A percentile compares a stretch with the other conserved stretches of the same genome.
Conservation (phyloP, 306 rosid genomes). For the Senna siamea region DNA sequence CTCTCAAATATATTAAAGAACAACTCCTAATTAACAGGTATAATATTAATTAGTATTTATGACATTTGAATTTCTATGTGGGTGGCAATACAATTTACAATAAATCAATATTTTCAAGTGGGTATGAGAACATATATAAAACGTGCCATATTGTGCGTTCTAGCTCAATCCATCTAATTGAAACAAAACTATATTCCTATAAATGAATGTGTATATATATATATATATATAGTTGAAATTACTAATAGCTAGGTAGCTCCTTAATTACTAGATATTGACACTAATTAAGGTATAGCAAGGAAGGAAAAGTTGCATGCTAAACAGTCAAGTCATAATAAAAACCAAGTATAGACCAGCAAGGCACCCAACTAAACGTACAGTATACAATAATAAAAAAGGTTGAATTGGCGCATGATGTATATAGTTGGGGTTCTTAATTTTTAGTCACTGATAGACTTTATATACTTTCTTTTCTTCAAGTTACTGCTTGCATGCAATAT, state of each 20-base stretch:
- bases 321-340: conserved; percentile 1
- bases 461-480: conserved; percentile 20
- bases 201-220: too few species aligned
- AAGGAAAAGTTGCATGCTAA: not conserved
- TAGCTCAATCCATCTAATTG: not conserved
- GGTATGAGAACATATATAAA: not conserved
- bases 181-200: too few species aligned
- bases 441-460: too few species aligned
- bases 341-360: not conserved
- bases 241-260: too few species aligned
- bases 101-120: not conserved
- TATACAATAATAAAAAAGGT: not conserved
- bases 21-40: too few species aligned
- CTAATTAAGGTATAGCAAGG: not conserved
- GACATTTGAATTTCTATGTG: too few species aligned
- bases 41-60: too few species aligned
- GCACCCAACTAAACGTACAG: not conserved
- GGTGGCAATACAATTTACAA: too few species aligned
- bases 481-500: not conserved
- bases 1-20: too few species aligned
- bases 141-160: not conserved
- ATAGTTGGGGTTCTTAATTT: not conserved
- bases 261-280: not conserved
- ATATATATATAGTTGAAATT: too few species aligned
- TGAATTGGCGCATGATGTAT: not conserved